These are phyloP conservation scores for Gloeopeniophorella convolvens DNA, from an alignment of 768 basidiomycete genomes.

Conservation along the genomic window DNA sequence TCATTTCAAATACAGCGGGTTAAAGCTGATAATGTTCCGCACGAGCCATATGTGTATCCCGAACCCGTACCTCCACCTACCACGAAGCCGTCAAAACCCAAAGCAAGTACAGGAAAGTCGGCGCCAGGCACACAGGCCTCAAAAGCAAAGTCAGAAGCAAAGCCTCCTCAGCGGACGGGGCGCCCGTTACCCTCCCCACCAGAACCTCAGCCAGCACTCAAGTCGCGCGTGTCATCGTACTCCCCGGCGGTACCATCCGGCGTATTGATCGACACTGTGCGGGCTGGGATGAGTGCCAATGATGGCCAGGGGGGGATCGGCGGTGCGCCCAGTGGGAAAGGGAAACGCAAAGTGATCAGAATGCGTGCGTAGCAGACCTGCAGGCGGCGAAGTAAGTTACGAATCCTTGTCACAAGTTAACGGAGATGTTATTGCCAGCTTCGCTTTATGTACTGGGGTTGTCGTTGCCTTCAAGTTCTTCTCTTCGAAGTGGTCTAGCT, in stretches of 20 bases:
- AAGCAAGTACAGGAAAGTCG: constrained; percentile 20
- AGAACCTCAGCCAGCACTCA: constrained; percentile 64
- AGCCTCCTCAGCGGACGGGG: constrained; percentile 22
- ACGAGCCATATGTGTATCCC: constrained; percentile 48
- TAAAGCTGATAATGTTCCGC: constrained; percentile 66
- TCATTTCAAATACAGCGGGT: constrained; percentile 63
- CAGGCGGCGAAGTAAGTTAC: background rate
- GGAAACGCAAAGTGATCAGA: constrained; percentile 21
- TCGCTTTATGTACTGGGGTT: too few species aligned
- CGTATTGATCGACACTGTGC: constrained; percentile 18
- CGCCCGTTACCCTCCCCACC: constrained; percentile 63
- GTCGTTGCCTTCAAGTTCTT: too few species aligned
- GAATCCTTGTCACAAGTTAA: constrained; percentile 7
- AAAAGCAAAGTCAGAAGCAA: constrained; percentile 23
- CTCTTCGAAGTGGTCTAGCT: too few species aligned
- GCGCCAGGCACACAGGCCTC: constrained; percentile 21
- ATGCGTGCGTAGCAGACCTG: constrained; percentile 12
- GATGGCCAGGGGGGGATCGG: constrained; percentile 12
- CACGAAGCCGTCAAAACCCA: constrained; percentile 27
- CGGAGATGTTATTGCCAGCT: background rate
- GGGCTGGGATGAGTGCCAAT: constrained; percentile 20
- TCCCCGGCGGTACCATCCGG: constrained; percentile 19
- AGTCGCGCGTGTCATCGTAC: constrained; percentile 39
- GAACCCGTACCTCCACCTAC: constrained; percentile 24
- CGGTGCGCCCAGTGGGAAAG: constrained; percentile 17